These are phyloP conservation scores for Asterionellopsis glacialis DNA, from an alignment of 108 stramenopile genomes.

Conservation along the genomic window DNA sequence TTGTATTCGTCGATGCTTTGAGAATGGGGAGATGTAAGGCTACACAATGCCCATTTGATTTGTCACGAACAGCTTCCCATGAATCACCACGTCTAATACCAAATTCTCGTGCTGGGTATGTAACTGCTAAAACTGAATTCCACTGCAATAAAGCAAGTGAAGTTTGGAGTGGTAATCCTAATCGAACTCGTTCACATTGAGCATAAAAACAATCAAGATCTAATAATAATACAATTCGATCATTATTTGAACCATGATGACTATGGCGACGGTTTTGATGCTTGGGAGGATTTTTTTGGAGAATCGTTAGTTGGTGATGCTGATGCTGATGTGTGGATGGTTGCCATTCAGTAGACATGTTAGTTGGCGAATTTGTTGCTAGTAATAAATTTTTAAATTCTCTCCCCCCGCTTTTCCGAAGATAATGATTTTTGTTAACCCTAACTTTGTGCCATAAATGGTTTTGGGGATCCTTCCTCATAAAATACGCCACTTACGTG, in stretches of 20 bases:
- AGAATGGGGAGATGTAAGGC: conserved; percentile 46
- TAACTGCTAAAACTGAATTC: conserved; percentile 81
- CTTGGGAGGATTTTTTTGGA: too few relatives aligned
- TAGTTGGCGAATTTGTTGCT: too few relatives aligned
- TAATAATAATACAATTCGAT: conserved; percentile 70
- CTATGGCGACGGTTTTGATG: background rate
- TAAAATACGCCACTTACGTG: too few relatives aligned
- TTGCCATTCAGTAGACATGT: too few relatives aligned
- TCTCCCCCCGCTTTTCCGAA: too few relatives aligned
- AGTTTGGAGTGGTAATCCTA: conserved; percentile 42
- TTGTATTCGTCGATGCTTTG: conserved; percentile 3
- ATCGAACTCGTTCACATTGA: conserved; percentile 77
- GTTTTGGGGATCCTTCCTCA: too few relatives aligned
- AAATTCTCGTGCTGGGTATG: conserved; percentile 70
- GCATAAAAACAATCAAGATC: conserved; percentile 92
- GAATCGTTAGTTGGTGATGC: too few relatives aligned
- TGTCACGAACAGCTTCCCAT: conserved; percentile 56
- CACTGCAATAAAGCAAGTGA: conserved; percentile 63
- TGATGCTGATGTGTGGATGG: too few relatives aligned
- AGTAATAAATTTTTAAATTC: too few relatives aligned
- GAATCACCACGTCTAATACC: conserved; percentile 73
- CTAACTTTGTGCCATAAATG: too few relatives aligned
- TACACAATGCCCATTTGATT: conserved; percentile 36
- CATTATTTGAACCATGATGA: background rate
- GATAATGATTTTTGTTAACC: too few relatives aligned